Evolutionary conservation across 2,329 filamentous ascomycete genomes (phyloP), one percentile per base, ranked within the genome.

Genomic region (Xylariales sp.): DNA sequence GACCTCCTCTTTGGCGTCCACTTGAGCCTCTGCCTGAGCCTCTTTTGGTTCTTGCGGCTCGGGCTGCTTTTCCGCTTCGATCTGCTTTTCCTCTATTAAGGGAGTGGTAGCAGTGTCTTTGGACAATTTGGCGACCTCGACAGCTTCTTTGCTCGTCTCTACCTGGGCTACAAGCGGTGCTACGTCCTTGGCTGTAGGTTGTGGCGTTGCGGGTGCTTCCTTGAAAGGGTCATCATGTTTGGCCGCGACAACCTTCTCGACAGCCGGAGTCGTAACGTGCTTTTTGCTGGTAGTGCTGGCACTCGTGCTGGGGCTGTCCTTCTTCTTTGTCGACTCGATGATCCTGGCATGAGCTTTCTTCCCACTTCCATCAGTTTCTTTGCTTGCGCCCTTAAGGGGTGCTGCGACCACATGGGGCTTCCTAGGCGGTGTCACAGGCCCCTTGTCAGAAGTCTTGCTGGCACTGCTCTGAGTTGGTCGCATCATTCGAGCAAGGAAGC

Each of bases 401-500:
- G 42, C 24, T 6, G 43, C 33, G 3, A 49, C 40, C 11, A 44
- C 34, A 37, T 3, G 44, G 18, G 46, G 44, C 46, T 65, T 74
- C 40, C 66, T 62, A 0, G 74, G 73, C 3, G 75, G 73, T 1
- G 74, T 74, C 0, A 62, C 46, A 2, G 69, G 62, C 1, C 56
- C 57, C 62, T 85, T 88, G 5, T 86, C 83, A 3, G 76, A 66
- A 0, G 75, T 74, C 62, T 87, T 88, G 45, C 71, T 81, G 7
- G 81, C 73, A 5, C 81, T 87, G 31, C 77, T 69, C 30, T 83
- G 76, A 0, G 85, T 90, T 3, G 85, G 85, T 28, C 85, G 71
- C 78, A 83, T 89, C 85, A 90, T 88, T 37, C 85, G 77, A n/a
- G 83, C 84, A 18, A 90, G 64, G 61, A 90, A 90, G 12, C 78